Evolutionary conservation across 2,329 filamentous ascomycete species (phyloP), one percentile per base, ranked within the genome.

Genomic region (Calonectria ilicicola): DNA sequence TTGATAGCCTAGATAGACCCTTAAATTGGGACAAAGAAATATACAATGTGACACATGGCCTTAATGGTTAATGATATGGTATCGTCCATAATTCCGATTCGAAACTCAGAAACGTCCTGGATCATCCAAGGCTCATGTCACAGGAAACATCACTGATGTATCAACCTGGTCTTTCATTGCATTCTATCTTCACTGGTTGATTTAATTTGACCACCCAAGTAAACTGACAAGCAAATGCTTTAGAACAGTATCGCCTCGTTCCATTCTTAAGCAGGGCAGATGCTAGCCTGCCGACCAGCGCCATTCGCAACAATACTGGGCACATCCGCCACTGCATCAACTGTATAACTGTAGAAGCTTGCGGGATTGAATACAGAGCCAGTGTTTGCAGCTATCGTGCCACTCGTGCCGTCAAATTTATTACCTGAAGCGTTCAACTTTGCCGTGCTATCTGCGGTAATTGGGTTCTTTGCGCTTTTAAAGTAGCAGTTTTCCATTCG

Each of bases 401-500:
- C 74, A 8, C 60, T 68, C 3, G 63, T 67, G 26, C 46, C 21
- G 26, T 75, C 62, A 23, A 74, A 75, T 27, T 74, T 65, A 32
- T 65, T 74, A 17, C 74, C 74, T 1, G 66, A 64, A n/a, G 68
- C 38, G 32, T 51, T 51, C 47, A 75, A 35, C 67, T 72, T 75
- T 26, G 74, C 74, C 2, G 64, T 68, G n/a, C 51, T 47, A 17
- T 74, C 69, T 3, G 44, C 49, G 0, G 62, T 71, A 27, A 80
- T 75, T 38, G 77, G 74, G 69, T 79, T 73, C 47, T 75, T 71
- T 63, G 72, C 71, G n/a, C 76, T 65, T 21, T 77, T 72, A 29
- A 80, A 80, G 73, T 74, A 79, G 69, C 74, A 75, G 72, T 80
- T 79, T 72, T 80, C 78, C n/a, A 80, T 73, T 40, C 75, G 73